Evolutionary conservation across 495 filamentous ascomycete species (phyloP), one percentile per base, ranked within the genome.

Genomic region (Daldinia decipiens): DNA sequence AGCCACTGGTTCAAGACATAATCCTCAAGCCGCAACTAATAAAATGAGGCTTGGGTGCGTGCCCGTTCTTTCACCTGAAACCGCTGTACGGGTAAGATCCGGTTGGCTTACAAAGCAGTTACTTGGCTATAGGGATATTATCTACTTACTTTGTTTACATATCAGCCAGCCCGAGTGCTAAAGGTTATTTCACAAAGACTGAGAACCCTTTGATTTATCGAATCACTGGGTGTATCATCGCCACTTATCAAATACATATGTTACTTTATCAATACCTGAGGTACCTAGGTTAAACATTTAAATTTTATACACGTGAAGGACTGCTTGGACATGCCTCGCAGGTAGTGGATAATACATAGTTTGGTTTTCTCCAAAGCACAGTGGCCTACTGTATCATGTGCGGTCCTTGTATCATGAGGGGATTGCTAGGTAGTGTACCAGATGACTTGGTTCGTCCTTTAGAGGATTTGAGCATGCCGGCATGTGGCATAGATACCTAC

Each of bases 1-100:
- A 71, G 52, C 63, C 59, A 71, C 58, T 59, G 57, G n/a, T 50
- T 51, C 55, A 60, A 72, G 65, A 63, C 54, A 40, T 21, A 65
- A 47, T 27, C 32, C 53, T 19, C 63, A 67, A 72, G 54, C 69
- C 54, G 36, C 60, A 63, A 43, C 70, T 72, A 56, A 73, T 62
- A 66, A 40, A 36, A 60, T 68, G 61, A 66, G 71, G 66, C 61
- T 70, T 31, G 63, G 52, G 29, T 60, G 31, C 60, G 29, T 60
- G 31, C 60, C 40, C 55, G 39, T 62, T 54, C 58, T 53, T 47
- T n/a, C 67, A 70, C 67, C 71, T 73, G 71, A 73, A 73, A 73
- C 50, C 50, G 50, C 57, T 72, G 29, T 36, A 31, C 27, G 50
- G 50, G 27, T n/a, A 31, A 15, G 13, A 53, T 53, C 50, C 50